Evolutionary conservation across 2,329 filamentous ascomycete species (phyloP).

Genomic region (Penicillium vulpinum): DNA sequence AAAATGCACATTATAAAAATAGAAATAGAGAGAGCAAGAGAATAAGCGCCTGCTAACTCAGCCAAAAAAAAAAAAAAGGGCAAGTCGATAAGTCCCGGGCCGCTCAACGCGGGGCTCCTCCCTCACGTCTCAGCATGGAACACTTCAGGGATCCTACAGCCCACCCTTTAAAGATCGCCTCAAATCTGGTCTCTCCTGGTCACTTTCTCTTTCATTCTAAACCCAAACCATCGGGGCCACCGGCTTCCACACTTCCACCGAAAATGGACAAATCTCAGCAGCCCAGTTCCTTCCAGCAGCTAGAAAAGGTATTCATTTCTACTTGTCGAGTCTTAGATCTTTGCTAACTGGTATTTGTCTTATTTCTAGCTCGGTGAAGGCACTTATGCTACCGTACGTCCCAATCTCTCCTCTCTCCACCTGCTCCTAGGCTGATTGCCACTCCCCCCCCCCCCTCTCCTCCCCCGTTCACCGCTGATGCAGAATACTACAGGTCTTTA

Average conservation of each 20-base stretch:
- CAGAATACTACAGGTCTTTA: constrained; percentile 72
- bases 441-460: neutral
- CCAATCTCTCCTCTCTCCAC: constrained; percentile 1
- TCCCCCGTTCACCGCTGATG: constrained; percentile 21
- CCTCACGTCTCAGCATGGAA: constrained; percentile 27
- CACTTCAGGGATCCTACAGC: constrained; percentile 26
- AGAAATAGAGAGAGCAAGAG: neutral
- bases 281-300: constrained; percentile 96
- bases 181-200: constrained; percentile 38
- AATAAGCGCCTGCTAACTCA: constrained; percentile 13
- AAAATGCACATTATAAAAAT: neutral
- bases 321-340: constrained; percentile 1
- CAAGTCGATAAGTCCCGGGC: constrained; percentile 11
- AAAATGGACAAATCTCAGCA: constrained; percentile 88
- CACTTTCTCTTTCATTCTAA: constrained; percentile 37
- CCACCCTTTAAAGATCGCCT: constrained; percentile 32
- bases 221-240: constrained; percentile 18
- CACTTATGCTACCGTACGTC: constrained; percentile 90
- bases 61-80: constrained; percentile 8
- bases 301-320: constrained; percentile 67
- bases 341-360: constrained; percentile 30
- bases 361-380: constrained; percentile 76
- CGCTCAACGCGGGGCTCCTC: constrained; percentile 26
- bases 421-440: constrained; percentile 1
- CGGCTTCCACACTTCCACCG: constrained; percentile 16